Evolutionary conservation across 2,329 filamentous ascomycete species (phyloP).

Genomic region (Pseudocercospora fijiensis): DNA sequence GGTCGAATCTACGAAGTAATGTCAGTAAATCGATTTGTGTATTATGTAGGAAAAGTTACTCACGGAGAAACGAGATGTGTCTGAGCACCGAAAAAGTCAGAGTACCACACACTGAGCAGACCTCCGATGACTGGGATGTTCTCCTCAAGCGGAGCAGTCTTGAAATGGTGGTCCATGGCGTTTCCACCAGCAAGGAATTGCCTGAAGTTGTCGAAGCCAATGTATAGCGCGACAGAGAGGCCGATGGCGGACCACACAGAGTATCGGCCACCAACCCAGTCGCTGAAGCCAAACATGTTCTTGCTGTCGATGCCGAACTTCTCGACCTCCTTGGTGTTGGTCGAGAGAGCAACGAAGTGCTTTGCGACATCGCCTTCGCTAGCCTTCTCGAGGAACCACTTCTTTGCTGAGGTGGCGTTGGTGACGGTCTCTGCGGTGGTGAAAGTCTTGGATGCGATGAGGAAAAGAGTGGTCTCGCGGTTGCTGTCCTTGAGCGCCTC

Average conservation of each 20-base stretch:
- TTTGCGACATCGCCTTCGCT: conserved; percentile 79
- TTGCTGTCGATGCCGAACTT: conserved; percentile 98
- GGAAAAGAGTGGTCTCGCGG: conserved; percentile 97
- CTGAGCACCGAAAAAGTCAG: conserved; percentile 96
- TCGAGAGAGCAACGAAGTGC: conserved; percentile 97
- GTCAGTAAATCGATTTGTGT: conserved; percentile 25
- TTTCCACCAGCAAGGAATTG: conserved; percentile 92
- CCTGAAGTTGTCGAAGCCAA: conserved; percentile 97
- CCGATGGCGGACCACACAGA: conserved; percentile 99
- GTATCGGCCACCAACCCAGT: conserved; percentile 97
- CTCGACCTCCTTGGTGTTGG: conserved; percentile 90
- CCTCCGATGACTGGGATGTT: conserved; percentile 94
- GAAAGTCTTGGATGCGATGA: conserved; percentile 98
- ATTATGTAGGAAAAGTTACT: conserved; percentile 43
- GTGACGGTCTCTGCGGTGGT: conserved; percentile 96
- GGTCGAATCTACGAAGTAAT: conserved; percentile 69
- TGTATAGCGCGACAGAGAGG: conserved; percentile 87
- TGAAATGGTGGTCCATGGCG: conserved; percentile 99
- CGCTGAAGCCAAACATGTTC: conserved; percentile 99
- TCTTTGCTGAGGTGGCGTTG: conserved; percentile 95
- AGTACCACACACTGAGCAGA: conserved; percentile 96
- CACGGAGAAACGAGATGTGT: conserved; percentile 95
- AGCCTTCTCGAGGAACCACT: conserved; percentile 86
- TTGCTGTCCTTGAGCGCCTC: conserved; percentile 86
- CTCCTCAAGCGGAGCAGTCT: conserved; percentile 80